Evolutionary conservation across 768 basidiomycete species (phyloP).

Genomic region (Leccinum pellstonianum): DNA sequence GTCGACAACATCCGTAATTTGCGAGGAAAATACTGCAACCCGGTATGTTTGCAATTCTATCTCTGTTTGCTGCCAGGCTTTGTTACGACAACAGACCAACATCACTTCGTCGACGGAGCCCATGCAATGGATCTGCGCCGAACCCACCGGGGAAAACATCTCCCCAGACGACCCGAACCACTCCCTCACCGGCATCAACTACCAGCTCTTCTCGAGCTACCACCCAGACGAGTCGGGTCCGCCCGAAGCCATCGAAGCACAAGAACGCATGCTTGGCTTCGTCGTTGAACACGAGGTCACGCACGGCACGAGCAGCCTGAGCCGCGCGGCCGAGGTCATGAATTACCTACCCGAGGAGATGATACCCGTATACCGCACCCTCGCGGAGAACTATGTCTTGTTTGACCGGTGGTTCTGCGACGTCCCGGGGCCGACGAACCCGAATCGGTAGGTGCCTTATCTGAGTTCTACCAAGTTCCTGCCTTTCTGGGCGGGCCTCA

Average conservation of each 20-base stretch:
- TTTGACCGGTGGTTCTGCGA: slow-evolving; percentile 28
- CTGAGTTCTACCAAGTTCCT: background rate
- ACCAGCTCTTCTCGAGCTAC: slow-evolving; percentile 21
- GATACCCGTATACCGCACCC: slow-evolving; percentile 25
- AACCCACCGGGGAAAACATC: slow-evolving; percentile 15
- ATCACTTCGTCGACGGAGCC: slow-evolving; percentile 8
- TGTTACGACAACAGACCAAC: slow-evolving; percentile 11
- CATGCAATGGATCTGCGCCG: slow-evolving; percentile 17
- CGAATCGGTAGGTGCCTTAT: slow-evolving; percentile 18
- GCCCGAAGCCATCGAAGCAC: background rate
- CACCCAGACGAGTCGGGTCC: slow-evolving; percentile 21
- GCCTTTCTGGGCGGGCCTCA: background rate
- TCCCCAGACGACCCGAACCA: slow-evolving; percentile 29
- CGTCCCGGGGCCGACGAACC: slow-evolving; percentile 28
- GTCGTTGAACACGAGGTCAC: slow-evolving; percentile 22
- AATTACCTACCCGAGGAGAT: slow-evolving; percentile 21
- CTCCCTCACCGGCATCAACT: slow-evolving; percentile 24
- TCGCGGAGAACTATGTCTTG: slow-evolving; percentile 26
- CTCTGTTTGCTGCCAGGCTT: background rate
- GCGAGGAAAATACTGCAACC: slow-evolving; percentile 22
- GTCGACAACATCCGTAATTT: slow-evolving; percentile 26
- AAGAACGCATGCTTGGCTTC: slow-evolving; percentile 25
- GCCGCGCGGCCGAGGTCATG: slow-evolving; percentile 20
- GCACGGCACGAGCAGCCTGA: slow-evolving; percentile 7
- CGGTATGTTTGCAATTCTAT: slow-evolving; percentile 9